Evolutionary conservation across 2,329 filamentous ascomycete species (phyloP).

Genomic region (Chrysoporthe cubensis): DNA sequence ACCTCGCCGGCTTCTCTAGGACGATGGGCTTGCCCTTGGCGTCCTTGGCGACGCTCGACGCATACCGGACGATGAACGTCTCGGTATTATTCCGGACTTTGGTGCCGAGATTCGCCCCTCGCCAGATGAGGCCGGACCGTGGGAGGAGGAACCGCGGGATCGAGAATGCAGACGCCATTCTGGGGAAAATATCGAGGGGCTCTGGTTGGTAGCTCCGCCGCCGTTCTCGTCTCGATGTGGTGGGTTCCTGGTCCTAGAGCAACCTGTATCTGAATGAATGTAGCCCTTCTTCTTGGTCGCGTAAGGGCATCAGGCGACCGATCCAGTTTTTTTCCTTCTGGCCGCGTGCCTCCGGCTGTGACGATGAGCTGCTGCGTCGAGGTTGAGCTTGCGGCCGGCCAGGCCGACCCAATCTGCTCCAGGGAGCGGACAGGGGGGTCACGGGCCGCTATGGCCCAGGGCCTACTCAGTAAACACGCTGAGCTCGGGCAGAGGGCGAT

Average conservation of each 20-base stretch:
- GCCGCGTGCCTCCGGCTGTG: too few relatives aligned
- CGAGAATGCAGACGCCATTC: constrained; percentile 51
- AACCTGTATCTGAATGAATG: background rate
- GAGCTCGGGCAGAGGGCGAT: too few relatives aligned
- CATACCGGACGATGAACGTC: constrained; percentile 38
- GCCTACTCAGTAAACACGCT: too few relatives aligned
- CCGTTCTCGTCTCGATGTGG: background rate
- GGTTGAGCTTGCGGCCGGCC: too few relatives aligned
- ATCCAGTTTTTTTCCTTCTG: too few relatives aligned
- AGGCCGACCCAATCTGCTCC: too few relatives aligned
- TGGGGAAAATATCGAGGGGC: background rate
- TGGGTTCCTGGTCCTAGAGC: background rate
- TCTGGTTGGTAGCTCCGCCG: background rate
- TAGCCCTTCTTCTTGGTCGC: too few relatives aligned
- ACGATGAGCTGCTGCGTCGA: too few relatives aligned
- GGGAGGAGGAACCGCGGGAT: constrained; percentile 74
- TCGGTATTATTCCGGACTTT: constrained; percentile 33
- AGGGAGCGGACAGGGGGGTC: too few relatives aligned
- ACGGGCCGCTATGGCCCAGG: too few relatives aligned
- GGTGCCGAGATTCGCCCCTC: constrained; percentile 36
- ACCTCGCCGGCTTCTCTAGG: constrained; percentile 85
- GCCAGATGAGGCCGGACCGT: constrained; percentile 61
- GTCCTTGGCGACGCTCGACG: constrained; percentile 33
- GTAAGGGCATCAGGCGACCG: too few relatives aligned
- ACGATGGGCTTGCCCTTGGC: constrained; percentile 61